Conservation (phyloP, 2,329 filamentous ascomycete genomes). For the Neonectria punicea region DNA sequence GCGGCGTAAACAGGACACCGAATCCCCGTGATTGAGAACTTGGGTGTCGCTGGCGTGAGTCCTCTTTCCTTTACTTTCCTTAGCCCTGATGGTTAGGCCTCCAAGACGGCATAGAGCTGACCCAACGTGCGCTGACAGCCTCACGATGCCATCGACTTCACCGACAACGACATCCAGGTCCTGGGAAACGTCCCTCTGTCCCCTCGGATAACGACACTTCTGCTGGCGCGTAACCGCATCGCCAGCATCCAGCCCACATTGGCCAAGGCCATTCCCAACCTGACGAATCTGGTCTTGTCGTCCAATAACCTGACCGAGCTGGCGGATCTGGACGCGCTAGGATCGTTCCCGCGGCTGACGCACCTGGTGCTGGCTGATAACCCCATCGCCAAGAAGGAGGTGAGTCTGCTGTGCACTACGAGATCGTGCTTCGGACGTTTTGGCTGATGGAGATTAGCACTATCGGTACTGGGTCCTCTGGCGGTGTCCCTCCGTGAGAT, state of each 20-base stretch:
- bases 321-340: constrained; percentile 86
- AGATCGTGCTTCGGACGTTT: neutral
- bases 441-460: constrained; percentile 64
- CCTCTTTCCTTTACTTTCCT: constrained; percentile 9
- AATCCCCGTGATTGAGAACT: constrained; percentile 96
- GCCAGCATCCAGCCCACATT: constrained; percentile 81
- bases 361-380: constrained; percentile 88
- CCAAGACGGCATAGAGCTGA: neutral
- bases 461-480: constrained; percentile 94
- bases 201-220: constrained; percentile 85
- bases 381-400: constrained; percentile 92
- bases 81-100: neutral
- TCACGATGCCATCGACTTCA: constrained; percentile 97
- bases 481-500: constrained; percentile 84
- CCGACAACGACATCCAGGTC: constrained; percentile 94
- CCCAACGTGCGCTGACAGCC: constrained; percentile 63
- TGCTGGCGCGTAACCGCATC: constrained; percentile 91
- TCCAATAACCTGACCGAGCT: constrained; percentile 86
- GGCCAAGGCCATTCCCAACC: constrained; percentile 79
- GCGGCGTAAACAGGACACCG: constrained; percentile 84
- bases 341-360: constrained; percentile 74
- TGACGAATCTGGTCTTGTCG: constrained; percentile 84
- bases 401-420: constrained; percentile 56
- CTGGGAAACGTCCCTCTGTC: constrained; percentile 94
- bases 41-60: constrained; percentile 91